Base-by-base conservation (phyloP, 371 early-diverging fungal species). In the Rhizopus stolonifer region DNA sequence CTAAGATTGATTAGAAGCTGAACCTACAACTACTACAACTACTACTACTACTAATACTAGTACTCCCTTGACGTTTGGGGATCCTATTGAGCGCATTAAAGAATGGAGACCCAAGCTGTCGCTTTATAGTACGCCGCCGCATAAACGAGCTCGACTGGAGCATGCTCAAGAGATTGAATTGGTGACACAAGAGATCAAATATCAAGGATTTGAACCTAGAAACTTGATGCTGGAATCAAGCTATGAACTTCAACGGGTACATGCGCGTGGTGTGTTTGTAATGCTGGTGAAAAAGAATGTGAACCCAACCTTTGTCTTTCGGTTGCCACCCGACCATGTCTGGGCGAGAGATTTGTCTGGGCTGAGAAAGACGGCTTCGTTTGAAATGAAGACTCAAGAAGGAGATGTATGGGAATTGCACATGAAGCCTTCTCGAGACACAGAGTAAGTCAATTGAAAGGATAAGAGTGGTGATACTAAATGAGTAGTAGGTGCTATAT, bases 331-430 rank as follows among this genome's bases (percentile, higher is more conserved):
- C 7, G 84, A 77, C 14, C 77, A 80, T 66, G 70, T 68, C 8
- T 80, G 74, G 75, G 74, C 76, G 46, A 61, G 74, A 42, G 80
- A 80, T 46, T 24, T 76, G 6, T 69, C 67, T 43, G 80, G 80
- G 2, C 52, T 80, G 14, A 46, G 80, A 54, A 77, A 70, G 79
- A 86, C 79, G 43, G 69, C 84, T 1, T 84, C 80, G 45, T 65
- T 84, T 36, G 69, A 61, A 58, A 44, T 71, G 54, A 47, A 82
- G 64, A 59, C 79, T 52, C 61, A 77, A 63, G 51, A 76, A 64
- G 70, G 70, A 0, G 82, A 77, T 9, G 44, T 65, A 14, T 90
- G 86, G 83, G 87, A 88, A 57, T 44, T 88, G n/a, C 90, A 90
- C 61, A 60, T 90, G 13, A 88, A 87, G 51, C 82, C 81, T 3